Base-by-base conservation (phyloP, 306 rosid species). In the Oemleria cerasiformis region DNA sequence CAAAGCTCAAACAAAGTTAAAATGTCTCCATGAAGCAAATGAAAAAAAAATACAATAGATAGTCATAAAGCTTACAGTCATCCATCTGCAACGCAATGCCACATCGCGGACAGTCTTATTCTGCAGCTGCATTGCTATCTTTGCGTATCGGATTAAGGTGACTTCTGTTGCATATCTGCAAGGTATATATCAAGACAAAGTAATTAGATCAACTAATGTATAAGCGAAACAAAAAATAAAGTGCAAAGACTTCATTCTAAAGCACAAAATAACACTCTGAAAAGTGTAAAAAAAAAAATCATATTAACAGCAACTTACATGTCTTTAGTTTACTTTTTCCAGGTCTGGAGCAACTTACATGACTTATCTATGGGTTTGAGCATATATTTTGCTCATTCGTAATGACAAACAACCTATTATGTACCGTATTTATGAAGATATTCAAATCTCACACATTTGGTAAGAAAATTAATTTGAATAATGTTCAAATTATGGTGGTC, bases 31-130 rank as follows among this genome's bases (percentile, higher is more conserved):
- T 60, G 57, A 40, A 30, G 68, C 71, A 50, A 67, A 75, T 7
- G 16, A 50, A 30, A 69, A 20, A 7, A 44, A n/a, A 76, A 62
- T 16, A 25, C 30, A 25, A 30, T 30, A 30, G 36, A 30, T 30
- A 54, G n/a, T 16, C 42, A 25, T 14, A 63, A 20, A 73, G 67
- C 96, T 87, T 83, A 94, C 99, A 39, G 81, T 91, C 99, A 91
- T 94, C 99, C 99, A 94, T 84, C 97, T 85, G 75, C 91, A 88
- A 63, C 99, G 97, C 79, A 91, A 75, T 14, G 99, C 99, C 60
- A 94, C 96, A 81, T 94, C 99, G 38, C 95, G 90, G 34, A 88
- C 96, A 0, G 96, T 91, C 85, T 94, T 94, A 62, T 85, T 83
- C 71, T 87, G 96, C 73, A 94, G 88, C 80, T 48, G 85, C 86